Percentiles rank a stretch among this genome's conserved stretches.
Evolutionary conservation across 2,329 filamentous ascomycete genomes (phyloP).

Genomic region (Pseudovirgaria hyperparasitica): DNA sequence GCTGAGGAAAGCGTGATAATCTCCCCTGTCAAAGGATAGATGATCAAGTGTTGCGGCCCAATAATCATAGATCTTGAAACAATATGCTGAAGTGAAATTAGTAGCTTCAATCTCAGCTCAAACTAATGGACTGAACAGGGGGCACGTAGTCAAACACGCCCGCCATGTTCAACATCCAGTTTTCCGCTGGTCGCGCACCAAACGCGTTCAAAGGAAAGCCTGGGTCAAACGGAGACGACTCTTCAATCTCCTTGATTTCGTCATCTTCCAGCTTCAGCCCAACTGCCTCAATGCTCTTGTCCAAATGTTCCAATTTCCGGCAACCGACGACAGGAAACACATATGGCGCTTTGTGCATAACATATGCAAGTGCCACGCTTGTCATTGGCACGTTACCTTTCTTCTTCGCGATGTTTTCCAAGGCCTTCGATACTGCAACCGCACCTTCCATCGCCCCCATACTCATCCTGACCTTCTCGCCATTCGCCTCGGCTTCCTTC

Average conservation of each 20-base stretch:
- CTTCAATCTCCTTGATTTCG: slow-evolving; percentile 44
- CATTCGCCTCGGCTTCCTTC: slow-evolving; percentile 8
- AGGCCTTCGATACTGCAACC: slow-evolving; percentile 38
- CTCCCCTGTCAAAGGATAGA: too few relatives aligned
- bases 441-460: slow-evolving; percentile 35
- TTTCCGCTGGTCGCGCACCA: too few relatives aligned
- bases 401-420: slow-evolving; percentile 47
- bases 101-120: too few relatives aligned
- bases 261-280: slow-evolving; percentile 36
- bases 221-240: slow-evolving; percentile 38
- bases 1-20: too few relatives aligned
- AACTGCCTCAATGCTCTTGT: slow-evolving; percentile 48
- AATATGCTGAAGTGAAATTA: too few relatives aligned
- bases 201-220: slow-evolving; percentile 43
- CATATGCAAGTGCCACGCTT: slow-evolving; percentile 54
- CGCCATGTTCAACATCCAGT: too few relatives aligned
- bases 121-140: too few relatives aligned
- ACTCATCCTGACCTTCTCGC: slow-evolving; percentile 22
- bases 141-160: too few relatives aligned
- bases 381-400: slow-evolving; percentile 48
- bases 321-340: slow-evolving; percentile 66
- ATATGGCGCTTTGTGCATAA: slow-evolving; percentile 56
- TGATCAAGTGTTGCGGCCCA: too few relatives aligned
- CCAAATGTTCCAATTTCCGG: slow-evolving; percentile 58
- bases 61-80: too few relatives aligned